Base-by-base conservation (phyloP, 768 basidiomycete species). In the Sporobolomyces phaffii region DNA sequence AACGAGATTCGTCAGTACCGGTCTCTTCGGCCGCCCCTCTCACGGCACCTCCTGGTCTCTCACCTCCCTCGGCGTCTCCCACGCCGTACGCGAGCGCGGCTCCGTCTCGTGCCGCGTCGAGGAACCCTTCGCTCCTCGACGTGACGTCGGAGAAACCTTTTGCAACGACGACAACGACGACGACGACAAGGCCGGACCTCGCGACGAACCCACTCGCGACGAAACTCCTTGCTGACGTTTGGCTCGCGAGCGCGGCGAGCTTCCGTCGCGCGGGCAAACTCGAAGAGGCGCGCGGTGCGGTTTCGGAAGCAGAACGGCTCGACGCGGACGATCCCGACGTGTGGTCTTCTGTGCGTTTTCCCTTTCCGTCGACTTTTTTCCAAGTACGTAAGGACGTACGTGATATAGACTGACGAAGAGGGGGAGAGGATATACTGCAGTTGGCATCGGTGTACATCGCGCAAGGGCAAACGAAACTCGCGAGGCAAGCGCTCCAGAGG, bases 221-320 rank as follows among this genome's bases (percentile, higher is more conserved):
- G 60, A 80, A 85, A 29, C 78, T 96, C 33, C 79, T 96, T 64
- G 89, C 87, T 64, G 86, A 91, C 72, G 79, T 97, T 10, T 99
- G 96, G 96, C 78, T 96, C 8, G 90, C 91, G 83, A 89, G 87
- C 10, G 90, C 94, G 1, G 91, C 96, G 20, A 96, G 90, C 0
- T 98, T 97, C 80, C 82, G 96, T 50, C 80, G 96, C 65, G 79
- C 88, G 60, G 90, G 90, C 15, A 91, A 91, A 79, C 83, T 90
- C 60, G 93, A 96, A 64, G 90, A 97, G 73, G 86, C 89, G 1
- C 85, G 85, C 56, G 93, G 86, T 15, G 87, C 94, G 3, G 91
- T 98, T 49, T 90, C 91, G 75, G 94, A 99, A 78, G 96, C 94
- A 0, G 94, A 99, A 76, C 85, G 87, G 5, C 82, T 84, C 70